Evolutionary conservation across 2,329 filamentous ascomycete species (phyloP), one percentile per base, ranked within the genome.

Genomic region (Didymellaceae sp.): DNA sequence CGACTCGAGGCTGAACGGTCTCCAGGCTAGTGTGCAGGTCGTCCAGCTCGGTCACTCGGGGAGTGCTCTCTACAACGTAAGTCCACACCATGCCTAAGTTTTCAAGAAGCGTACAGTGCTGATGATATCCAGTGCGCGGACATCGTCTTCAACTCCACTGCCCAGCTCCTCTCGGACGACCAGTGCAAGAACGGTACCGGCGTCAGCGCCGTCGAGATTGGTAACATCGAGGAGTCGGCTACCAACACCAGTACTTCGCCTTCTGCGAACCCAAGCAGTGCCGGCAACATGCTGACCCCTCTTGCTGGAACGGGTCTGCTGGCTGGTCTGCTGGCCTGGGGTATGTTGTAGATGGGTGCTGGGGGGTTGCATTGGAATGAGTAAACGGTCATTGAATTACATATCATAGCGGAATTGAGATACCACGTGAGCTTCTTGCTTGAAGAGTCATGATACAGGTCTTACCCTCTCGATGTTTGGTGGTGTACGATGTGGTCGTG

Each of bases 11-110:
- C 40, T 68, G 5, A 73, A 76, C 14, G 78, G 77, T 1, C 54
- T 66, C 25, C 72, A 77, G 45, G 78, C 73, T 1, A 74, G 61
- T 30, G 58, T 80, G 20, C 78, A 80, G 61, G 68, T 80, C 25
- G 72, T 80, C 26, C 77, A 78, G 53, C 63, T 78, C 30, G 61
- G 65, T 0, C 62, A 70, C 17, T 65, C 61, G 1, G 77, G 78
- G 1, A 72, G 67, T 42, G 70, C 74, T 7, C 57, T 80, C 17
- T 80, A 78, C 48, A 80, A 75, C 33, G 73, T 75, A 45, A 49
- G 67, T 64, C 38, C 18, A 14, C n/a, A 10, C 2, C 5, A 9
- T 11, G 3, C n/a, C 2, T 8, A 30, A 16, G 6, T 21, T 13
- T 5, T 3, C 6, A 5, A 0, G 6, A 8, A 7, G 14, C 7